phyloP scores from a whole-genome alignment of 139 green algal species.

The Yamagishiella unicocca region DNA sequence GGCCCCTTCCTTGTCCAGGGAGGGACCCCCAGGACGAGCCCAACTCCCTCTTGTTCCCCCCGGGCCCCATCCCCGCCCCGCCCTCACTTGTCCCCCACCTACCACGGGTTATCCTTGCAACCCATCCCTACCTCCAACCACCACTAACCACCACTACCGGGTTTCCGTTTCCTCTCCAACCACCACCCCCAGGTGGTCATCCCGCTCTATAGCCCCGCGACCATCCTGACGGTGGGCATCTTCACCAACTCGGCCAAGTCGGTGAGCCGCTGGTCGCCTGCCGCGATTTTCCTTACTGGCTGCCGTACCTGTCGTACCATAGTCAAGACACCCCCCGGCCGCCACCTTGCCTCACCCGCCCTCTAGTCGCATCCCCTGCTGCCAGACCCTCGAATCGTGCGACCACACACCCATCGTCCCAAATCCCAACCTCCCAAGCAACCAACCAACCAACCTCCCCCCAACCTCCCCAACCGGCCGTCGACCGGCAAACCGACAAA shows the following conservation, averaged over 20 bases:
- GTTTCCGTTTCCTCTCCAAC: background rate
- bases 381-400: background rate
- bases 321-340: background rate
- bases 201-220: conserved; percentile 37
- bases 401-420: background rate
- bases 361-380: background rate
- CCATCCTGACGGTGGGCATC: conserved; percentile 31
- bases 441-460: background rate
- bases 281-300: too few relatives aligned
- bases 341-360: background rate
- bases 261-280: too few relatives aligned
- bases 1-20: background rate
- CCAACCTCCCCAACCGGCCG: background rate
- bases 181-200: conserved; percentile 25
- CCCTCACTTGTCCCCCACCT: background rate
- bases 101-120: background rate
- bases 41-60: background rate
- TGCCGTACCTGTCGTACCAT: too few relatives aligned
- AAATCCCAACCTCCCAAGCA: too few relatives aligned
- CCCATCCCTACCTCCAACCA: background rate
- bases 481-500: background rate
- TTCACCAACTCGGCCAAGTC: conserved; percentile 26
- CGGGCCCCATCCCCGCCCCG: too few relatives aligned
- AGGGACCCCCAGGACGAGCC: background rate
- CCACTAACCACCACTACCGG: background rate